These are phyloP conservation scores for Geoglossum cookeanum DNA, from an alignment of 2,329 filamentous ascomycete species.

Conservation along the genomic window DNA sequence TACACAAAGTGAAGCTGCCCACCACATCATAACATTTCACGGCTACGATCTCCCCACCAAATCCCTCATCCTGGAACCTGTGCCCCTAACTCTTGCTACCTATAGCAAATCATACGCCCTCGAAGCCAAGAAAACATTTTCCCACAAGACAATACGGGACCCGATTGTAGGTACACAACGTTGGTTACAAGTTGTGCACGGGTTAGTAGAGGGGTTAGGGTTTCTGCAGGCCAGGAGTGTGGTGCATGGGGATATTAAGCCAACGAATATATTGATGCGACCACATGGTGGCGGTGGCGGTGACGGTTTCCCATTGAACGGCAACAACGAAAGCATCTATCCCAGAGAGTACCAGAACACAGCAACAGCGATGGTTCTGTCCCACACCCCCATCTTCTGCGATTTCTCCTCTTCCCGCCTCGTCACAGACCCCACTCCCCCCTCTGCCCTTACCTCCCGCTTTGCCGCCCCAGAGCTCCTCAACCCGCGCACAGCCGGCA, in stretches of 20 bases:
- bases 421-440: background rate
- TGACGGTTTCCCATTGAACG: background rate
- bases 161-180: slow-evolving; percentile 22
- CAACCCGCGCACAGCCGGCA: background rate
- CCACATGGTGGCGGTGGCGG: background rate
- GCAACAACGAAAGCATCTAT: background rate
- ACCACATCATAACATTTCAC: slow-evolving; percentile 25
- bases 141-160: slow-evolving; percentile 25
- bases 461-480: slow-evolving; percentile 11
- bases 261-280: slow-evolving; percentile 24
- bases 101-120: slow-evolving; percentile 22
- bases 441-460: slow-evolving; percentile 8
- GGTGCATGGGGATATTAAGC: slow-evolving; percentile 30
- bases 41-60: slow-evolving; percentile 21
- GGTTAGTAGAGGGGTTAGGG: slow-evolving; percentile 22
- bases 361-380: background rate
- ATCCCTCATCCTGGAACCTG: slow-evolving; percentile 25
- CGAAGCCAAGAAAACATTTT: slow-evolving; percentile 15
- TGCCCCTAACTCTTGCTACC: slow-evolving; percentile 22
- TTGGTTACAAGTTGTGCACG: slow-evolving; percentile 23
- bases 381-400: slow-evolving; percentile 8
- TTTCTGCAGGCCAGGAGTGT: slow-evolving; percentile 24
- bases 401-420: slow-evolving; percentile 5
- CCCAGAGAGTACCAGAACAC: background rate
- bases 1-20: slow-evolving; percentile 10